Evolutionary conservation across 192 early-diverging fungal genomes (phyloP).

Genomic region (Haplosporangium gracile): DNA sequence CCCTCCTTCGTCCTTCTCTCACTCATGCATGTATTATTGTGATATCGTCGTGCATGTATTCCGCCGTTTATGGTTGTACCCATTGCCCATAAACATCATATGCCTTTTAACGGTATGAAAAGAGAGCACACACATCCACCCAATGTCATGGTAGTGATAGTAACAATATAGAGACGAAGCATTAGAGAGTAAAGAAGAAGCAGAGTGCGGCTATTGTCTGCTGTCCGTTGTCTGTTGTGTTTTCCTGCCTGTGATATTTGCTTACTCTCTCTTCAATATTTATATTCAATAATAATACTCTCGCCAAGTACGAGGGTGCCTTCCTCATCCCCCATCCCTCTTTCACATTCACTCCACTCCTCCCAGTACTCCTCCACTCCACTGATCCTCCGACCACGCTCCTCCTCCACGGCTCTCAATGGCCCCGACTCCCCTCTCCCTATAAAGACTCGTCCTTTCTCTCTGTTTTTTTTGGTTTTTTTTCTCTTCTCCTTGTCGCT

Average conservation of each 20-base stretch:
- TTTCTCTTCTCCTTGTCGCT: constrained; percentile 3
- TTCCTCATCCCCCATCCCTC: neutral
- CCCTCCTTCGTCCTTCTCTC: too few relatives aligned
- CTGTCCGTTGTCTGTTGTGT: neutral
- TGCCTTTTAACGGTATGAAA: neutral
- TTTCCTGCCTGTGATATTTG: neutral
- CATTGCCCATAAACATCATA: neutral
- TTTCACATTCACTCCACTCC: too few relatives aligned
- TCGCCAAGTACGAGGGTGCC: neutral
- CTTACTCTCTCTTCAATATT: neutral
- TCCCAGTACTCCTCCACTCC: neutral
- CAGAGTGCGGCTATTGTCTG: neutral
- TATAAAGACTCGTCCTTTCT: constrained; percentile 22
- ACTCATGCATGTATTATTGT: neutral
- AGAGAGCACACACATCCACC: neutral
- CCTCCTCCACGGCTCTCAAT: constrained; percentile 28
- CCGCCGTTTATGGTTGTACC: neutral
- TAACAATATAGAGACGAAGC: neutral
- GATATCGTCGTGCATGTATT: constrained; percentile 2
- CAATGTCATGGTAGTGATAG: neutral
- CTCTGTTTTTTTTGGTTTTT: neutral
- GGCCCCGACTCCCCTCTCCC: constrained; percentile 13
- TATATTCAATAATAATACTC: neutral
- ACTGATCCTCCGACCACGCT: neutral
- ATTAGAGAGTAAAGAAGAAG: too few relatives aligned